Evolutionary conservation across 1,284 basidiomycete genomes (phyloP).

Genomic region (Ganoderma sinense): DNA sequence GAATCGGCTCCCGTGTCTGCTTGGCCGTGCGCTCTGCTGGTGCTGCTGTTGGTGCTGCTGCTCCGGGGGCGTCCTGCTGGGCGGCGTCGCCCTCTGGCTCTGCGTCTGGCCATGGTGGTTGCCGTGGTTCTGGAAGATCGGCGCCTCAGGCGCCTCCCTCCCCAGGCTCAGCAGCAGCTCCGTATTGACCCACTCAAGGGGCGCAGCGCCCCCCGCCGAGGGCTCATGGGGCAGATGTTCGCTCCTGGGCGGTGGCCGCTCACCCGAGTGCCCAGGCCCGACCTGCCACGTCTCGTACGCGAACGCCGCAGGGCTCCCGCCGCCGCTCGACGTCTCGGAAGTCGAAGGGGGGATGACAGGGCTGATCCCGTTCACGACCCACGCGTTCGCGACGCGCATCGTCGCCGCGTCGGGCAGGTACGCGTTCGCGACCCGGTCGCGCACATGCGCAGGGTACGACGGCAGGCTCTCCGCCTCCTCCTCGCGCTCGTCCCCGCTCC

Average conservation of each 20-base stretch:
- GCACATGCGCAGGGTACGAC: constrained; percentile 89
- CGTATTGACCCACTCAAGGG: constrained; percentile 83
- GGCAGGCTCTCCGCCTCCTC: constrained; percentile 51
- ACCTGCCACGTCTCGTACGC: constrained; percentile 37
- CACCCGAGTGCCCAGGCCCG: constrained; percentile 15
- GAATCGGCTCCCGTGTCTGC: constrained; percentile 40
- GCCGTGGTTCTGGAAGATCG: constrained; percentile 37
- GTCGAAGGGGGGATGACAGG: constrained; percentile 40
- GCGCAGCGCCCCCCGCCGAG: constrained; percentile 35
- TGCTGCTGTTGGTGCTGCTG: constrained; percentile 7
- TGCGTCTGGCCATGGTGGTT: neutral
- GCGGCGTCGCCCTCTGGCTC: constrained; percentile 33
- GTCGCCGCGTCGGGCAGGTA: constrained; percentile 69
- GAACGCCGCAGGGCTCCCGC: constrained; percentile 39
- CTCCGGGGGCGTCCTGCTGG: constrained; percentile 37
- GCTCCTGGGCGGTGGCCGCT: constrained; percentile 24
- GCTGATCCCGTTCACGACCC: constrained; percentile 53
- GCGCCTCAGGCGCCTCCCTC: constrained; percentile 38
- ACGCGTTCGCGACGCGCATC: constrained; percentile 72
- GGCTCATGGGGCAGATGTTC: constrained; percentile 41
- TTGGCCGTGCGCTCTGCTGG: constrained; percentile 30
- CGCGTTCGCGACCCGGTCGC: constrained; percentile 88
- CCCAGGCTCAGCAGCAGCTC: constrained; percentile 79
- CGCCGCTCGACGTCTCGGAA: constrained; percentile 36
- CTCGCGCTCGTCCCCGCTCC: constrained; percentile 35